These are phyloP conservation scores for Aphanomyces astaci DNA, from an alignment of 352 stramenopile genomes.

Conservation along the genomic window DNA sequence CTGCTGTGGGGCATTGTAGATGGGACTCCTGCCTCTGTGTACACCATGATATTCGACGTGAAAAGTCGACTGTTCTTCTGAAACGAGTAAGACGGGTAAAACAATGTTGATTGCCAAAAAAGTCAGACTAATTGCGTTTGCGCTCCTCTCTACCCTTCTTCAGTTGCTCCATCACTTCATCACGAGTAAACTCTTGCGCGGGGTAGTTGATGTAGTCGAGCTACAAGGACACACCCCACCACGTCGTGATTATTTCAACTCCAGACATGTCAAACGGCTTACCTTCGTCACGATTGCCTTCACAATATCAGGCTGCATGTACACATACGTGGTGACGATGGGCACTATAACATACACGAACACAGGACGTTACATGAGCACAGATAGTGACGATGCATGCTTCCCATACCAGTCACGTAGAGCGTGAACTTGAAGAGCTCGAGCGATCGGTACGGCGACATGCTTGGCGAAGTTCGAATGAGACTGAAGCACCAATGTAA, in stretches of 20 bases:
- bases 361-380: background rate
- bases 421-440: constrained; percentile 21
- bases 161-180: constrained; percentile 73
- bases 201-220: constrained; percentile 81
- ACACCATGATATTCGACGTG: no score
- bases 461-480: background rate
- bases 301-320: constrained; percentile 81
- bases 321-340: constrained; percentile 67
- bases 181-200: constrained; percentile 57
- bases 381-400: background rate
- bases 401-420: constrained; percentile 12
- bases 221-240: no score
- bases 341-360: constrained; percentile 40
- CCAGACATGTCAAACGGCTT: background rate
- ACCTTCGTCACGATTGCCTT: constrained; percentile 65
- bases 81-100: no score
- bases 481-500: background rate
- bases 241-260: no score
- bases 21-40: no score
- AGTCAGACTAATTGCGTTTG: background rate
- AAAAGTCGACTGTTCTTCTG: no score
- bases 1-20: background rate
- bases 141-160: constrained; percentile 50
- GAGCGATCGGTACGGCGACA: constrained; percentile 15
- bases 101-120: no score